These are phyloP conservation scores for Mycena galopus DNA, from an alignment of 768 basidiomycete genomes.

Conservation along the genomic window DNA sequence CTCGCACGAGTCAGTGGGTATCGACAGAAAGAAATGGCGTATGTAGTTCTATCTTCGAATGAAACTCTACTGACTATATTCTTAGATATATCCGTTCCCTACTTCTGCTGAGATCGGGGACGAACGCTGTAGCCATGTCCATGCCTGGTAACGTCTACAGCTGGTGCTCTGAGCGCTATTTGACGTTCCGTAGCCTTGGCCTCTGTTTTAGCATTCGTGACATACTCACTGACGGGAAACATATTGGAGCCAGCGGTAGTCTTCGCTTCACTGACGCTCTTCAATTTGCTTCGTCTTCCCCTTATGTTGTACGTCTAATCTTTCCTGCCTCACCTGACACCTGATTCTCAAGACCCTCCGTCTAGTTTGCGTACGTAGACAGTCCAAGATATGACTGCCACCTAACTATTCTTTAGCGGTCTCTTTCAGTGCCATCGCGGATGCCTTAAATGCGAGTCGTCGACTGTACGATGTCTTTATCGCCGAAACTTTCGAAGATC, in stretches of 20 bases:
- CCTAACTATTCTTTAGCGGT: neutral
- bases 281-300: neutral
- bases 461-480: constrained; percentile 75
- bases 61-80: constrained; percentile 5
- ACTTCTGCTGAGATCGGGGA: constrained; percentile 73
- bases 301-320: constrained; percentile 50
- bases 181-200: constrained; percentile 50
- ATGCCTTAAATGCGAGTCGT: neutral
- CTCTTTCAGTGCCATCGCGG: neutral
- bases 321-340: neutral
- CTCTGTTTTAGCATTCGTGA: neutral
- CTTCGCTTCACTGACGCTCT: neutral
- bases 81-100: constrained; percentile 74
- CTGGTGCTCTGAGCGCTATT: neutral
- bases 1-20: constrained; percentile 78
- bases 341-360: neutral
- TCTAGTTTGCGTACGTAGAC: constrained; percentile 54
- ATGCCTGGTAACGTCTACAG: constrained; percentile 60
- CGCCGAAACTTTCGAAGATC: constrained; percentile 80
- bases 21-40: constrained; percentile 79
- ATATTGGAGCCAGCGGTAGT: neutral
- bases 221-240: neutral
- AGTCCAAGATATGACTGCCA: neutral
- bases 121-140: constrained; percentile 77
- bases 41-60: constrained; percentile 44